Base-by-base conservation (phyloP, 2,329 filamentous ascomycete genomes). In the Botryotinia globosa region DNA sequence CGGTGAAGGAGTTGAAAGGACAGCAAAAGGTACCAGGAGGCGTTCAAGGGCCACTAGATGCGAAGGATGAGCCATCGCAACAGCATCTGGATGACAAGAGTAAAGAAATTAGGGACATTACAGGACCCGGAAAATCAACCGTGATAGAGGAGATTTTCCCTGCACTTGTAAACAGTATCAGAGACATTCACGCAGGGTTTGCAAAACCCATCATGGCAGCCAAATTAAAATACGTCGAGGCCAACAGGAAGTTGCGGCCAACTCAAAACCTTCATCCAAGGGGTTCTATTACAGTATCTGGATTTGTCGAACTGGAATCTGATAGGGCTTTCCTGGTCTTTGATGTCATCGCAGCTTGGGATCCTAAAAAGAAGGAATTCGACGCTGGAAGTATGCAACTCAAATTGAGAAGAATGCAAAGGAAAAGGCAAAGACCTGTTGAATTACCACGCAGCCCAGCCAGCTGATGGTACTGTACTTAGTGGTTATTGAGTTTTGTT, bases 321-420 rank as follows among this genome's bases (percentile, higher is more conserved):
- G 79, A 84, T 2, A 83, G 80, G 34, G 84, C 84, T 1, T 82
- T 82, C 67, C 78, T 89, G 71, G 83, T 84, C 3, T 81, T 89
- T 20, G 85, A 88, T 73, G 87, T 87, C 3, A 73, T 80, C 18
- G 85, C 83, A 2, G 88, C 85, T 80, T 90, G 87, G 80, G 84
- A 90, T 77, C 87, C 88, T 1, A 86, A 87, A 78, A 84, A 83
- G 58, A 83, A 83, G 74, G 82, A 73, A 18, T 81, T 77, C 72
- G 79, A 81, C 74, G 20, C 72, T 20, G 78, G 76, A 25, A 82
- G 80, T 66, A 78, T 82, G 77, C 65, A 74, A 45, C 81, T 85
- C 63, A 78, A 80, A n/a, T 76, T 87, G 29, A 83, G 84, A 76
- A 82, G 85, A 74, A 76, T 85, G 73, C 83, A 83, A 72, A 75